Base-by-base conservation (phyloP, 2,329 filamentous ascomycete genomes). In the Zalaria obscura region DNA sequence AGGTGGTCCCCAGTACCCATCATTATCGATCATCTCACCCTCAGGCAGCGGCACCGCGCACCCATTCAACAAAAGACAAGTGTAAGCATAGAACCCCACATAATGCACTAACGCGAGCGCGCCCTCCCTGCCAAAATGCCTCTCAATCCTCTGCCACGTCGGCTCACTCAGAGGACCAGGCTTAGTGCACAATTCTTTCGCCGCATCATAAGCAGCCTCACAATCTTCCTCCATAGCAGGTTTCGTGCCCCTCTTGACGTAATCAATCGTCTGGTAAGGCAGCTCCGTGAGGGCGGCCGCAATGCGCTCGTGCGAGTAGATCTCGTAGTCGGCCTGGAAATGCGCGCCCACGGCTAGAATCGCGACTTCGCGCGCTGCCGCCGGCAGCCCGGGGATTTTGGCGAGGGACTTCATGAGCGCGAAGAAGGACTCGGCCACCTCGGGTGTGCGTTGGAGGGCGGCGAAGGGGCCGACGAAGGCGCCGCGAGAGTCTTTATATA, bases 51-150 rank as follows among this genome's bases (percentile, higher is more conserved):
- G 42, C 38, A 36, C 46, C 41, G 52, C 51, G 2, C 48, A 45
- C 5, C 47, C 51, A 39, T 53, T 55, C 35, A 51, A 33, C 11
- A 49, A 39, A 28, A 53, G 49, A 26, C 47, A 49, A 5, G 47
- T 46, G 36, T 52, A 52, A 8, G 45, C 43, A 40, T 54, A 52
- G 5, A 47, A 36, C 7, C 44, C 51, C 11, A 50, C 46, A 35
- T 46, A 51, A 40, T 52, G 50, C 18, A 45, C 37, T 40, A 50
- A 36, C n/a, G 44, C 39, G 25, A 51, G 25, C 35, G 47, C 46
- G 7, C 44, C 46, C 25, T 51, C 47, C 36, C 44, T 50, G n/a
- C 51, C 48, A 38, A 53, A 45, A 4, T n/a, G 38, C 39, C 45
- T 44, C 35, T 48, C 42, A 35, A 40, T 40, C 25, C 39, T 39